Percentiles rank a stretch among this genome's conserved stretches.
These are phyloP conservation scores for Podospora australis DNA, from an alignment of 495 filamentous ascomycete species.

Conservation along the genomic window DNA sequence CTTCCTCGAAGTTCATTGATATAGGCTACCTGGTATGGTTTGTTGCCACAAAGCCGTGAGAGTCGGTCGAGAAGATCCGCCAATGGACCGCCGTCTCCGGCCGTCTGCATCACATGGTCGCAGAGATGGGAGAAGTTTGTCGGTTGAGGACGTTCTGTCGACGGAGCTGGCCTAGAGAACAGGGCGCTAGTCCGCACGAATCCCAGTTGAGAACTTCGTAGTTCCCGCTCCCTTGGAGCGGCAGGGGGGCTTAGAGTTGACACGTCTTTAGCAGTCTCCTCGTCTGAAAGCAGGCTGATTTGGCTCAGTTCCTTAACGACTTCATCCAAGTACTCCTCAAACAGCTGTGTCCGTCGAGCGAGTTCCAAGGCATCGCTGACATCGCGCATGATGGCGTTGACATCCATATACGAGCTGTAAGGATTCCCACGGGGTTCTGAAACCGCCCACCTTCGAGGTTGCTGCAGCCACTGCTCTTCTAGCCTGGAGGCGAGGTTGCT, in stretches of 20 bases:
- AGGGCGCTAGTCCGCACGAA: neutral
- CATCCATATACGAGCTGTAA: neutral
- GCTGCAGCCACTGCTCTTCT: conserved; percentile 6
- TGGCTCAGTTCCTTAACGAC: too few relatives aligned
- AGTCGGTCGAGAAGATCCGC: neutral
- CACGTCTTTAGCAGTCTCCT: too few relatives aligned
- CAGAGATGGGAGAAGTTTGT: neutral
- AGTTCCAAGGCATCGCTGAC: neutral
- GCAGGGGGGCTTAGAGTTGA: too few relatives aligned
- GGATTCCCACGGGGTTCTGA: neutral
- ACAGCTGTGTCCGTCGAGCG: neutral
- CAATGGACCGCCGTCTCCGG: neutral
- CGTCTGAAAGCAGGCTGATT: too few relatives aligned
- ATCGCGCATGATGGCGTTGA: neutral
- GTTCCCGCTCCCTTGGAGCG: too few relatives aligned
- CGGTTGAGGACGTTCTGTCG: conserved; percentile 1
- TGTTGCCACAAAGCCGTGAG: neutral
- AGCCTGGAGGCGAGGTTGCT: neutral
- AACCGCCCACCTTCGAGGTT: neutral
- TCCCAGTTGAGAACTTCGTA: neutral
- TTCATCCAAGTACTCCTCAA: conserved; percentile 1
- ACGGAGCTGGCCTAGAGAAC: conserved; percentile 2
- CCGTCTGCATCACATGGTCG: neutral
- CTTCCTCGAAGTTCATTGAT: neutral
- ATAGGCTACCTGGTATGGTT: neutral